phyloP scores from a whole-genome alignment of 2,329 filamentous ascomycete species.

The Neofusicoccum umdonicola region DNA sequence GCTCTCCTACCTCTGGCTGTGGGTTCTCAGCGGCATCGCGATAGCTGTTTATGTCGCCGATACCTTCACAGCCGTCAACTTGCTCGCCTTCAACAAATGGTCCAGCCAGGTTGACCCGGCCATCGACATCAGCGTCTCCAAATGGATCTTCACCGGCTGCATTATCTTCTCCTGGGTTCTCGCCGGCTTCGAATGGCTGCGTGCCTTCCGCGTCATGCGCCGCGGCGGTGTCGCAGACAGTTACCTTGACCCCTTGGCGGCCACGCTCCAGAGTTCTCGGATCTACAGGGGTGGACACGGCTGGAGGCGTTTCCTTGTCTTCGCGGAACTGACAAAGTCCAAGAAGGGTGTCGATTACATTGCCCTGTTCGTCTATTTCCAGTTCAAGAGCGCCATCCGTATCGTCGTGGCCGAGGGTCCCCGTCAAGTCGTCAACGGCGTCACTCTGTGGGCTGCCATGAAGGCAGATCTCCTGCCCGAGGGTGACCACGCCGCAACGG shows the following conservation, averaged over 20 bases:
- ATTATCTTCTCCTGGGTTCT: constrained; percentile 90
- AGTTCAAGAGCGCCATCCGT: constrained; percentile 75
- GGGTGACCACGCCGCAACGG: constrained; percentile 50
- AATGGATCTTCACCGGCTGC: constrained; percentile 92
- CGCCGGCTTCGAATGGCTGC: constrained; percentile 73
- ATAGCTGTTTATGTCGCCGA: constrained; percentile 85
- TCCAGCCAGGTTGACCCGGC: constrained; percentile 76
- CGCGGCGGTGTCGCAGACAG: constrained; percentile 85
- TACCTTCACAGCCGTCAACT: constrained; percentile 87
- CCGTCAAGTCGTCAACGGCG: constrained; percentile 83
- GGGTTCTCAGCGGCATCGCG: constrained; percentile 74
- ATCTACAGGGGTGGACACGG: constrained; percentile 67
- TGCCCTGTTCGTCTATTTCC: constrained; percentile 88
- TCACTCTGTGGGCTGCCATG: constrained; percentile 85
- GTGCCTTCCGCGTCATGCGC: constrained; percentile 76
- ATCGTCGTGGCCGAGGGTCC: constrained; percentile 89
- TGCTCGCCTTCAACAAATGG: constrained; percentile 87
- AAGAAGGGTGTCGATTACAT: constrained; percentile 89
- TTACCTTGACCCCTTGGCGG: constrained; percentile 85
- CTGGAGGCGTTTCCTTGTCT: constrained; percentile 88
- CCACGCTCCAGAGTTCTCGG: constrained; percentile 79
- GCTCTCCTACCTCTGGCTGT: constrained; percentile 82
- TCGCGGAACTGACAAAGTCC: constrained; percentile 84
- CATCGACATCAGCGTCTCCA: constrained; percentile 74
- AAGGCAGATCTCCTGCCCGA: constrained; percentile 67